A percentile compares a stretch with the other conserved stretches of the same genome.
Conservation (phyloP, 2,329 filamentous ascomycete genomes). For the Venturia carpophila region DNA sequence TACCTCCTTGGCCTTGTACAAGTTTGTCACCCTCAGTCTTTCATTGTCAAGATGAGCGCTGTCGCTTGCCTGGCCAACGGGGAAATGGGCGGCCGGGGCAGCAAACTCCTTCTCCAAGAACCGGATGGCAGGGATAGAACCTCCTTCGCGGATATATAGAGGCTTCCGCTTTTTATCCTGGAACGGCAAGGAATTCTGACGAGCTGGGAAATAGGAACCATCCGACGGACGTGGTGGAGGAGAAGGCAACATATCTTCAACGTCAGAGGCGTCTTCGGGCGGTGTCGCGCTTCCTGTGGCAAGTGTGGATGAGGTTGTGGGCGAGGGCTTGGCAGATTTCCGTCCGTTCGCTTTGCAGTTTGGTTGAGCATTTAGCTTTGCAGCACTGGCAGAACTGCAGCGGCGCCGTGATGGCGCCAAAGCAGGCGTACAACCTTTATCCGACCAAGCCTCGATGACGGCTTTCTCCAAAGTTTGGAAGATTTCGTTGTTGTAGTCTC, state of each 20-base stretch:
- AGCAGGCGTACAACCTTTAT: slow-evolving; percentile 30
- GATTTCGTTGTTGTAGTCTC: slow-evolving; percentile 82
- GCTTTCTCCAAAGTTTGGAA: slow-evolving; percentile 83
- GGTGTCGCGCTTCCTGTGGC: slow-evolving; percentile 37
- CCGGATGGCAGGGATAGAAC: slow-evolving; percentile 86
- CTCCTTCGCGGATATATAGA: slow-evolving; percentile 90
- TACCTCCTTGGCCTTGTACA: slow-evolving; percentile 87
- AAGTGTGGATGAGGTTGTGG: slow-evolving; percentile 45
- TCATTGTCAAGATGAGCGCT: slow-evolving; percentile 93
- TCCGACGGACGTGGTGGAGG: slow-evolving; percentile 31
- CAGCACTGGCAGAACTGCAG: slow-evolving; percentile 24
- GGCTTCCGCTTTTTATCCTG: slow-evolving; percentile 46
- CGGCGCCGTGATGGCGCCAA: slow-evolving; percentile 24
- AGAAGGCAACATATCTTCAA: slow-evolving; percentile 22
- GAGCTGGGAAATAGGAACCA: slow-evolving; percentile 19
- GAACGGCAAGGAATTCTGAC: neutral
- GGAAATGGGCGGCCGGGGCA: slow-evolving; percentile 84
- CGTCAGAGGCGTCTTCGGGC: slow-evolving; percentile 10
- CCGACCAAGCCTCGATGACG: slow-evolving; percentile 74
- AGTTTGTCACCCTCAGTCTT: slow-evolving; percentile 75
- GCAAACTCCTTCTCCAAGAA: slow-evolving; percentile 92
- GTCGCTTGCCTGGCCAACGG: slow-evolving; percentile 91
- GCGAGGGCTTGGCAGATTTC: slow-evolving; percentile 31
- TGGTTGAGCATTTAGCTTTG: slow-evolving; percentile 11
- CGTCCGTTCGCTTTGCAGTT: slow-evolving; percentile 16